These are phyloP conservation scores for Neurospora crassa DNA, from an alignment of 2,329 filamentous ascomycete species.

Conservation along the genomic window DNA sequence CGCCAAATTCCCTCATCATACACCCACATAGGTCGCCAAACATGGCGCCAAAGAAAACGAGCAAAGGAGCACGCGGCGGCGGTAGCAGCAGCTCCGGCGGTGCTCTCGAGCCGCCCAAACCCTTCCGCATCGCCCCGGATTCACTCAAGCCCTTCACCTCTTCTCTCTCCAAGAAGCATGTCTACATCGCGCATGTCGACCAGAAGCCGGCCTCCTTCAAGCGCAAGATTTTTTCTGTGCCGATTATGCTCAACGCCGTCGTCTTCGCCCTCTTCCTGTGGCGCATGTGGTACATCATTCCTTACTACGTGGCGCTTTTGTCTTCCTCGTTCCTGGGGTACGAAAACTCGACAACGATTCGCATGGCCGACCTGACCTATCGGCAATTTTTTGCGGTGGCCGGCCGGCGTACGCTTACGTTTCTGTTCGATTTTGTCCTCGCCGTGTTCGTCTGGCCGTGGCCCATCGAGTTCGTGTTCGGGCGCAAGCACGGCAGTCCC, in stretches of 20 bases:
- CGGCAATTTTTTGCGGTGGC: constrained; percentile 47
- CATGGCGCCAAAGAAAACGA: constrained; percentile 11
- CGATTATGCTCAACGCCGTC: constrained; percentile 63
- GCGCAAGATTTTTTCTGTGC: constrained; percentile 72
- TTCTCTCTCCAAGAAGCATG: constrained; percentile 54
- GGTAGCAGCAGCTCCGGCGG: constrained; percentile 21
- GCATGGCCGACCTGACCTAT: constrained; percentile 47
- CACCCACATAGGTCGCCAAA: background rate
- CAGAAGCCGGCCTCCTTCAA: constrained; percentile 60
- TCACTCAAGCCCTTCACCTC: constrained; percentile 56
- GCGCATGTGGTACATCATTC: constrained; percentile 59
- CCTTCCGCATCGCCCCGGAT: constrained; percentile 58
- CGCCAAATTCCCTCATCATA: background rate
- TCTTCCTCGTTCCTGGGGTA: constrained; percentile 52
- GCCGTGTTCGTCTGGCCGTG: constrained; percentile 61
- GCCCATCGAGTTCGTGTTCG: constrained; percentile 63
- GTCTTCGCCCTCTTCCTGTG: constrained; percentile 56
- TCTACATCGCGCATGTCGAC: constrained; percentile 85
- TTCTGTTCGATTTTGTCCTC: constrained; percentile 66
- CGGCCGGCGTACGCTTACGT: constrained; percentile 48
- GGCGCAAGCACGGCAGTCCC: constrained; percentile 48
- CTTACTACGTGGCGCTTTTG: constrained; percentile 63
- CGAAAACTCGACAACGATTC: constrained; percentile 56
- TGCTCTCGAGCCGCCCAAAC: constrained; percentile 30
- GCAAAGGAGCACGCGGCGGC: constrained; percentile 13